Evolutionary conservation across 2,329 filamentous ascomycete species (phyloP).

Genomic region (Diaporthe longicolla): DNA sequence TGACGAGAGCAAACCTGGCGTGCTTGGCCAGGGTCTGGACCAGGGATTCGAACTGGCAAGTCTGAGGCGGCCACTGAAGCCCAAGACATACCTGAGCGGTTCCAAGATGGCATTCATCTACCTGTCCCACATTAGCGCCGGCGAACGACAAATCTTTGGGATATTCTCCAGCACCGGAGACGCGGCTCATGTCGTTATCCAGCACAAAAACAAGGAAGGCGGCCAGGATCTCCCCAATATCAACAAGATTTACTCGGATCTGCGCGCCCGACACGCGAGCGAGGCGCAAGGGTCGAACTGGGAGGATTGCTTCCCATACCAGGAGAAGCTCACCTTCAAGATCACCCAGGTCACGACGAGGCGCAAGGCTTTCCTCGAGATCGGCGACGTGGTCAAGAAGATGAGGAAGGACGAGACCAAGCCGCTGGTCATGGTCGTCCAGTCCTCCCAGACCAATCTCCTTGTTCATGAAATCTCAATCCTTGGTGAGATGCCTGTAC

Average conservation of each 20-base stretch:
- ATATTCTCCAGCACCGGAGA: constrained; percentile 87
- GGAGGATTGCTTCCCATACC: constrained; percentile 88
- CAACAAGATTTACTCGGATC: constrained; percentile 87
- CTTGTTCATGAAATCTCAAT: constrained; percentile 88
- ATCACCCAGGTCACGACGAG: constrained; percentile 89
- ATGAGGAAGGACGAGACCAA: constrained; percentile 86
- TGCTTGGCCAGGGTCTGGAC: constrained; percentile 92
- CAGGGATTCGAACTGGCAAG: constrained; percentile 90
- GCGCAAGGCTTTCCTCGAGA: constrained; percentile 88
- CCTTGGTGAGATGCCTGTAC: constrained; percentile 85
- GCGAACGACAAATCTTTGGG: constrained; percentile 93
- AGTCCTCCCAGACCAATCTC: constrained; percentile 86
- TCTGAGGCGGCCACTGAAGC: constrained; percentile 77
- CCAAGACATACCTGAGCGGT: constrained; percentile 79
- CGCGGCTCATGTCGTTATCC: constrained; percentile 88
- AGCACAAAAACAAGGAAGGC: constrained; percentile 84
- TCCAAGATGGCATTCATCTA: constrained; percentile 87
- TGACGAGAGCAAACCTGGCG: constrained; percentile 89
- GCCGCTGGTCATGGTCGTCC: constrained; percentile 88
- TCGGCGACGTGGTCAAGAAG: constrained; percentile 90
- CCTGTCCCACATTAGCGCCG: constrained; percentile 91
- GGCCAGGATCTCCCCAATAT: constrained; percentile 90
- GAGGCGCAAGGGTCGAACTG: constrained; percentile 77
- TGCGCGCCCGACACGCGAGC: constrained; percentile 75
- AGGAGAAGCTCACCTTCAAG: constrained; percentile 87